Base-by-base conservation (phyloP, 768 basidiomycete genomes). In the Pleurotus cornucopiae region DNA sequence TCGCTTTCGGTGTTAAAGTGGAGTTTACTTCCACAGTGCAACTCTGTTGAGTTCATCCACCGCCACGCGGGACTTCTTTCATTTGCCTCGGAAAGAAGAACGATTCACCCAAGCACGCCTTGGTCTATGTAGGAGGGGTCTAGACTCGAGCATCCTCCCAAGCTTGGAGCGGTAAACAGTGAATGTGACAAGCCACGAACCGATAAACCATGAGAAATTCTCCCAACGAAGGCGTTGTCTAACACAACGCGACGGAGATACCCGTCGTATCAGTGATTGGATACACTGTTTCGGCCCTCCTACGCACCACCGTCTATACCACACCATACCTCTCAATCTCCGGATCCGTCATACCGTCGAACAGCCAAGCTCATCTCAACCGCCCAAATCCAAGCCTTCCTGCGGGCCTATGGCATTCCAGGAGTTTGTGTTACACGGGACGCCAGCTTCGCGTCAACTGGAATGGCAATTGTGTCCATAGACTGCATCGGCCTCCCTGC, bases 271-370 rank as follows among this genome's bases (percentile, higher is more conserved):
- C 30, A 11, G 11, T 21, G 18, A 38, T 34, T 23, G 34, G 16
- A 13, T n/a, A 41, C 51, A 18, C 23, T 20, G n/a, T 14, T 39
- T 52, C 51, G 51, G 51, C 51, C 34, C 51, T 52, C 51, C 51
- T 52, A 52, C 51, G 51, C 51, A 53, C 16, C 7, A 53, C 51
- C 39, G 51, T 41, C n/a, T 34, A 11, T 34, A 11, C 30, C 39
- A 21, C 18, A 21, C n/a, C 51, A 43, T 53, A 53, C 51, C 51
- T 53, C 51, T 53, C 51, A 53, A 53, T 53, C 51, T 53, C 51
- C 51, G 51, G 41, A 53, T 21, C 37, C 37, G 16, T 41, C 39
- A 40, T 43, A 53, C 39, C 14, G 51, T 53, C 39, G 39, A 11
- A 37, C 20, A 41, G 51, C 51, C 51, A 53, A 53, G 51, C 14